Base-by-base conservation (phyloP, 1,139 yeast genomes). In the Yamadazyma dendronema region DNA sequence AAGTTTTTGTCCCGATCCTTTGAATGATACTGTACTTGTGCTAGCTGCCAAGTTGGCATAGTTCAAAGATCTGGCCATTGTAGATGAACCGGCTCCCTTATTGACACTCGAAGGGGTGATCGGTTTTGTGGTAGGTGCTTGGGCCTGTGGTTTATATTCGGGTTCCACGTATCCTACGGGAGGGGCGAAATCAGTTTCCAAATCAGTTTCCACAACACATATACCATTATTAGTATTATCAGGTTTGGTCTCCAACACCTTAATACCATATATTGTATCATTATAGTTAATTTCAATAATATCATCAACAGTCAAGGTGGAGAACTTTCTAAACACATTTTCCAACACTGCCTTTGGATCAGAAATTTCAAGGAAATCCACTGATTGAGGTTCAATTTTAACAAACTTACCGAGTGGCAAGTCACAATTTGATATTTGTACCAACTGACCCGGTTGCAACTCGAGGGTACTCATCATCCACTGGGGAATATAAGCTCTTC, bases 81-180 rank as follows among this genome's bases (percentile, higher is more conserved):
- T 74, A 1, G 89, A 95, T 4, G 76, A 72, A 2, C 83, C 77
- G 0, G 68, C 72, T 21, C 75, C 59, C 42, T 62, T 53, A 47
- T 60, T 64, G 6, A 68, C 71, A 35, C 53, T 58, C 3, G 62
- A 44, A 2, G 73, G 71, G 25, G 59, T 56, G 23, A 66, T 66
- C 10, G 69, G 60, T 16, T 50, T 62, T 10, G 24, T 31, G 0
- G 63, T 49, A 2, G 77, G 67, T 39, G 67, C 67, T 14, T 59
- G 49, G 0, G 52, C 55, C 34, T 54, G 51, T 6, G 74, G 74
- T 34, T 55, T 63, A 47, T 79, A 79, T 48, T 80, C 84, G 1
- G 95, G 95, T 56, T 92, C 98, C 21, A 87, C 96, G 54, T 94
- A 94, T 0, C 99, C 99, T 4, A 92, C 96, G 0, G 98, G 99